These are phyloP conservation scores for Candida freyschussii DNA, from an alignment of 1,139 yeast genomes.

Conservation along the genomic window DNA sequence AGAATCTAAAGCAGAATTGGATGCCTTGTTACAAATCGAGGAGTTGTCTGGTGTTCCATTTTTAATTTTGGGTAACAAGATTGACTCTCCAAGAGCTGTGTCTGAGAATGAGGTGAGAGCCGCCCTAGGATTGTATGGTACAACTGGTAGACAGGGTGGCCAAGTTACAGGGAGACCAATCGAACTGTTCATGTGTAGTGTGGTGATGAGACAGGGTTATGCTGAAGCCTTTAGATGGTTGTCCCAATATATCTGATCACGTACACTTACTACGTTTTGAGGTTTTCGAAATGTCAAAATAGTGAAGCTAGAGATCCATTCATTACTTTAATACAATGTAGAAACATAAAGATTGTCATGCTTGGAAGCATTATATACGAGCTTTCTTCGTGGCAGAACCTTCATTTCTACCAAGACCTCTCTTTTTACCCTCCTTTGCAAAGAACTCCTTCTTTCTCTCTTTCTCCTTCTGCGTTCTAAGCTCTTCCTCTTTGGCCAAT, in stretches of 20 bases:
- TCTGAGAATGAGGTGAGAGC: slow-evolving; percentile 92
- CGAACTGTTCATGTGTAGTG: slow-evolving; percentile 96
- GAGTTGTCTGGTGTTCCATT: slow-evolving; percentile 89
- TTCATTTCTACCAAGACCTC: slow-evolving; percentile 41
- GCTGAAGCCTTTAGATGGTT: slow-evolving; percentile 97
- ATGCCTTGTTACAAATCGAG: slow-evolving; percentile 85
- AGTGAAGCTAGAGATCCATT: slow-evolving; percentile 1
- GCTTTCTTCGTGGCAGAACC: slow-evolving; percentile 32
- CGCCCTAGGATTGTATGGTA: slow-evolving; percentile 80
- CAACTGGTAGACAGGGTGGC: slow-evolving; percentile 80
- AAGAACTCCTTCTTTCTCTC: slow-evolving; percentile 87
- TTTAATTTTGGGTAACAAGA: slow-evolving; percentile 91
- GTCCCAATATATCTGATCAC: slow-evolving; percentile 76
- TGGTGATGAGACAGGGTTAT: slow-evolving; percentile 94
- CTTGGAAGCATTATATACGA: slow-evolving; percentile 11
- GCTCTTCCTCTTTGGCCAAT: slow-evolving; percentile 67
- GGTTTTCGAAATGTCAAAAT: not conserved
- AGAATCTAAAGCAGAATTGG: slow-evolving; percentile 92
- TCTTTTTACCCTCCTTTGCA: slow-evolving; percentile 65
- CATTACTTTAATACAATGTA: not conserved
- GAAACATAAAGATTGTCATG: too few relatives aligned
- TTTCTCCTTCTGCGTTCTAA: slow-evolving; percentile 67
- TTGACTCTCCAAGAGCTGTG: slow-evolving; percentile 90
- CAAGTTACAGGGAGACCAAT: slow-evolving; percentile 84
- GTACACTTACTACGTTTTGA: not conserved